Evolutionary conservation across 352 stramenopile genomes (phyloP), one percentile per base, ranked within the genome.

Genomic region (Pythium scleroteichum): DNA sequence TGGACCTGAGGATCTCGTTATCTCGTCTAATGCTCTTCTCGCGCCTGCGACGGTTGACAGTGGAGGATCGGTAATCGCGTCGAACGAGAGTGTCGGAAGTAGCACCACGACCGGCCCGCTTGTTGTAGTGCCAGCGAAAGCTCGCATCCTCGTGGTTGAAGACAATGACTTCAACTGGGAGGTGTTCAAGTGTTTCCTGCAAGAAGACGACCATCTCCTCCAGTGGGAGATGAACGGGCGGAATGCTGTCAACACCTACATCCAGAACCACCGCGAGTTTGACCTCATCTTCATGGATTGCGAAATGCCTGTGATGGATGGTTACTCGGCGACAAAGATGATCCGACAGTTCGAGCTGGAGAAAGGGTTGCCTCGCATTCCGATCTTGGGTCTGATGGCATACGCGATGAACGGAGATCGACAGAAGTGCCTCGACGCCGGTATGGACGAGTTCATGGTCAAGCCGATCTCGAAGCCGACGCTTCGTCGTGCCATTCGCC

Each of bases 111-210:
- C 68, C 12, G 55, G 50, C 6, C 47, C 55, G 17, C 68, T 75
- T 20, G 67, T 68, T 46, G 40, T 24, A 16, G 73, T 92, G 20
- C 84, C 82, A 4, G 83, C 79, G 6, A 75, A 90, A 53, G 84
- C 85, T 39, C 75, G 82, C 0, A 92, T 94, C 39, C 68, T 94
- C 56, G 81, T 92, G 16, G 85, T 92, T 9, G 87, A 96, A 75
- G 87, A 96, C 66, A 96, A 96, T 46, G 85, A 96, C 45, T 94
- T 96, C 64, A 96, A 96, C 45, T 95, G 85, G 87, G 85, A 96
- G 69, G 85, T 96, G 9, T 82, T 96, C 44, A 94, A 94, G 58
- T 92, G 82, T 59, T 95, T 90, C 50, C 87, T 89, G 52, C 78
- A 76, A 52, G 78, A 92, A 50, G 85, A 90, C 40, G 85, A 94